Evolutionary conservation across 2,329 filamentous ascomycete genomes (phyloP), one percentile per base, ranked within the genome.

Genomic region (Microdochium bolleyi): DNA sequence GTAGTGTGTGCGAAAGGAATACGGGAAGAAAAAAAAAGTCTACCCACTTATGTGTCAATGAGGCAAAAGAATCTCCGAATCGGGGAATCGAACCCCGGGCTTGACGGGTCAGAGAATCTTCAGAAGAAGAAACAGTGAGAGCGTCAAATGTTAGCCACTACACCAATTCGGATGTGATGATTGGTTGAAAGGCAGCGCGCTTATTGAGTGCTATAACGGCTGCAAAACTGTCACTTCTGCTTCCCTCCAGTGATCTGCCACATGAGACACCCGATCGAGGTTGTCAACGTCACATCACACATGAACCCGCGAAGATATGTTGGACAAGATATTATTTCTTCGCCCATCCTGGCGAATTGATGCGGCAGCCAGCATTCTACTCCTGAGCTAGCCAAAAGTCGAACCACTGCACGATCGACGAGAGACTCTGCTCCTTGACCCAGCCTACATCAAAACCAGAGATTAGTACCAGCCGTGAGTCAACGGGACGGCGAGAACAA

Each of bases 71-170:
- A 22, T 4, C 59, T 62, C 60, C 60, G 60, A 61, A 57, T 56
- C 61, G 60, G 60, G 61, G 61, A 62, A 61, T 63, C 60, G 60
- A 63, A 63, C 61, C 61, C 60, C 59, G 60, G 55, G 61, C 61
- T 60, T 58, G 56, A 59, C 60, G 60, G 60, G 21, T 24, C 21
- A 24, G 14, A 9, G 30, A 41, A 41, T 11, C 10, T n/a, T 19
- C 37, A 41, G 37, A 41, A 34, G 30, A 34, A 14, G 37, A 41
- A 11, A 41, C 16, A 2, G 41, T 52, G 52, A 55, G 51, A 52
- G 51, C 51, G 51, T 49, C 51, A 52, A 48, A 52, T 52, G 51
- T 52, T 52, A 52, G 44, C 51, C 51, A 52, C 30, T 37, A 30
- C 48, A 52, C 51, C 62, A 53, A 46, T 46, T 46, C 41, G 41